Evolutionary conservation across 1,139 yeast genomes (phyloP).

Genomic region (Pichia terricola): DNA sequence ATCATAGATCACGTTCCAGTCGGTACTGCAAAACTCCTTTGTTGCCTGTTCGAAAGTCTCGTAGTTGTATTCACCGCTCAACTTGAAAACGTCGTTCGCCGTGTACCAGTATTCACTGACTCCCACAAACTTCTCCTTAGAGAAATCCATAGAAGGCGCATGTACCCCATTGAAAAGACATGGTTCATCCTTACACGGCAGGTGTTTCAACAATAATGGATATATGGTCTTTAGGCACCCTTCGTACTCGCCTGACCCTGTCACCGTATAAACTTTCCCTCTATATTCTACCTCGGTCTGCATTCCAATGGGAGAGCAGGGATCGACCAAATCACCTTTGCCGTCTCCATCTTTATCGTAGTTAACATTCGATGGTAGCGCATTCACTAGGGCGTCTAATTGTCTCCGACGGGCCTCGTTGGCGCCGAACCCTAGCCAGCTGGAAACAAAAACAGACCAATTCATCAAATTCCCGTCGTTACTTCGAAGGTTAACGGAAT

Average conservation of each 20-base stretch:
- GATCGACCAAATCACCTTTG: slow-evolving; percentile 39
- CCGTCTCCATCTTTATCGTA: slow-evolving; percentile 31
- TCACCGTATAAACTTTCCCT: slow-evolving; percentile 38
- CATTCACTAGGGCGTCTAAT: slow-evolving; percentile 39
- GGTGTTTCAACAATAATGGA: slow-evolving; percentile 57
- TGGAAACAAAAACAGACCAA: slow-evolving; percentile 70
- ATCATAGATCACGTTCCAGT: slow-evolving; percentile 44
- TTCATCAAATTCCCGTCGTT: slow-evolving; percentile 51
- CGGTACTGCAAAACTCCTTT: slow-evolving; percentile 53
- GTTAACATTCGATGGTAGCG: slow-evolving; percentile 34
- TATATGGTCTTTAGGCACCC: slow-evolving; percentile 58
- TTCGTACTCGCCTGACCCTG: slow-evolving; percentile 63
- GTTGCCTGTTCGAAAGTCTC: slow-evolving; percentile 50
- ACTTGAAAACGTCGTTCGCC: slow-evolving; percentile 67
- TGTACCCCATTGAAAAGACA: slow-evolving; percentile 77
- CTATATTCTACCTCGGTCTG: slow-evolving; percentile 34
- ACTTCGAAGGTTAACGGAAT: slow-evolving; percentile 45
- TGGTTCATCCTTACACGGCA: slow-evolving; percentile 68
- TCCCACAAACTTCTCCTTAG: slow-evolving; percentile 66
- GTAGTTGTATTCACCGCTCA: slow-evolving; percentile 70
- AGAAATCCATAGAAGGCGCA: slow-evolving; percentile 63
- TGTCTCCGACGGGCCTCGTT: slow-evolving; percentile 66
- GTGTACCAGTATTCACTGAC: slow-evolving; percentile 82
- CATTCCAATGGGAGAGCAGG: slow-evolving; percentile 61
- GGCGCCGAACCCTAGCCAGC: slow-evolving; percentile 84